Evolutionary conservation across 164 flowering plant genomes (phyloP).

Genomic region (Amborella trichopoda): DNA sequence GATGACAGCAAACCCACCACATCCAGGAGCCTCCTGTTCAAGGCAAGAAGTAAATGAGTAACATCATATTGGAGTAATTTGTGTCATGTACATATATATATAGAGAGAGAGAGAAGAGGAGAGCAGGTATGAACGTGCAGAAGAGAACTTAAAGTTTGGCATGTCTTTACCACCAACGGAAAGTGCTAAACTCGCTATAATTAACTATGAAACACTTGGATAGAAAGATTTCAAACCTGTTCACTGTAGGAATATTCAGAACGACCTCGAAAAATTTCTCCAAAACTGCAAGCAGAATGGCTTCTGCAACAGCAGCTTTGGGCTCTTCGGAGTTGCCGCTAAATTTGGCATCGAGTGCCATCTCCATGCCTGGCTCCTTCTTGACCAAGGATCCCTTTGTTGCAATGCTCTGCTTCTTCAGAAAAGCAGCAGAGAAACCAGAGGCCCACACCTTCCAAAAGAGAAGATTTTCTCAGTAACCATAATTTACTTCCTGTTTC

Average conservation of each 20-base stretch:
- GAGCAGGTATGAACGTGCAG: too few relatives aligned
- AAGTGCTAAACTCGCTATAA: too few relatives aligned
- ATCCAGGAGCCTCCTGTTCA: slow-evolving; percentile 80
- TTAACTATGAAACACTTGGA: too few relatives aligned
- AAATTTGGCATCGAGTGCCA: slow-evolving; percentile 11
- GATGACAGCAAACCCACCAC: slow-evolving; percentile 48
- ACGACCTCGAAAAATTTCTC: slow-evolving; percentile 82
- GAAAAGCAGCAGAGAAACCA: slow-evolving; percentile 95
- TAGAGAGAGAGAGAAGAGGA: too few relatives aligned
- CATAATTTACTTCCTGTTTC: too few relatives aligned
- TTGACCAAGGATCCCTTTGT: slow-evolving; percentile 34
- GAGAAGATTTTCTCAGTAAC: background rate
- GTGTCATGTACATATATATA: too few relatives aligned
- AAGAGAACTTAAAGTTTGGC: too few relatives aligned
- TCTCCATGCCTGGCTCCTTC: slow-evolving; percentile 15
- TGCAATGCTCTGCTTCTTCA: slow-evolving; percentile 77
- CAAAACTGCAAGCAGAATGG: slow-evolving; percentile 60
- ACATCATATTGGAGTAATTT: background rate
- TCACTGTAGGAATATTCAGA: slow-evolving; percentile 69
- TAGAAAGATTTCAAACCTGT: slow-evolving; percentile 33
- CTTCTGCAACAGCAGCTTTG: slow-evolving; percentile 68
- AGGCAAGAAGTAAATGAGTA: background rate
- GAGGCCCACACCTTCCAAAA: slow-evolving; percentile 81
- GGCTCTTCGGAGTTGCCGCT: slow-evolving; percentile 17
- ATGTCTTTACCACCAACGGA: too few relatives aligned